phyloP scores from a whole-genome alignment of 2,329 filamentous ascomycete species.

The Aphanocladium album region DNA sequence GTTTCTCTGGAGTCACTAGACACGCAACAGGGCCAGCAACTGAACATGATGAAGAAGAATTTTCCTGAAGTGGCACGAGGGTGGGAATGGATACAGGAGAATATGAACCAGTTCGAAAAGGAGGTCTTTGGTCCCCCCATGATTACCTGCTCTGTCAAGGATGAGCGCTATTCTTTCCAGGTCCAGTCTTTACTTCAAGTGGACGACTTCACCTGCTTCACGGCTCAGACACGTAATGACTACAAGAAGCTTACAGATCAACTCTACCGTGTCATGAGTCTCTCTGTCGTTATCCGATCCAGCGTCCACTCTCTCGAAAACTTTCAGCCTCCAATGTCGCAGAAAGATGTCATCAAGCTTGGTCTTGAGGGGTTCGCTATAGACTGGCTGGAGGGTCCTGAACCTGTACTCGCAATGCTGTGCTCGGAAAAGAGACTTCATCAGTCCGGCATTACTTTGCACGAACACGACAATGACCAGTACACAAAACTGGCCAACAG shows the following conservation, averaged over 20 bases:
- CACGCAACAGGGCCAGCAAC: conserved; percentile 70
- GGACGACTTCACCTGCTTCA: conserved; percentile 62
- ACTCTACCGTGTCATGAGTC: conserved; percentile 56
- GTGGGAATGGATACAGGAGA: conserved; percentile 77
- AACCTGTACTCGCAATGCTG: conserved; percentile 80
- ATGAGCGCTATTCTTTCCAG: conserved; percentile 58
- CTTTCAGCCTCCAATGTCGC: conserved; percentile 51
- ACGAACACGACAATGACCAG: conserved; percentile 60
- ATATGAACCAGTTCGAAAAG: conserved; percentile 65
- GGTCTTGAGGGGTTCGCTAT: conserved; percentile 78
- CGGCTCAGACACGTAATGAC: conserved; percentile 69
- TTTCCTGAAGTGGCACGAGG: conserved; percentile 62
- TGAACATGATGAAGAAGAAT: conserved; percentile 55
- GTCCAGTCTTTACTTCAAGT: conserved; percentile 47
- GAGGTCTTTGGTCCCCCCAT: conserved; percentile 78
- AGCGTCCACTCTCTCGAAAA: conserved; percentile 45
- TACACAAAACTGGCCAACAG: conserved; percentile 59
- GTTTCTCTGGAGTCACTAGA: conserved; percentile 56
- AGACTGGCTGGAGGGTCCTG: conserved; percentile 75
- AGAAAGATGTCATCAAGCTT: conserved; percentile 47
- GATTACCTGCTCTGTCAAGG: conserved; percentile 72
- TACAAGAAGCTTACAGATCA: conserved; percentile 65
- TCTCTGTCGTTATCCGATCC: conserved; percentile 69
- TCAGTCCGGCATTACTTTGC: conserved; percentile 58
- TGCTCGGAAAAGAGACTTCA: conserved; percentile 70